Evolutionary conservation across 2,329 filamentous ascomycete species (phyloP), one percentile per base, ranked within the genome.

Genomic region (Ambrosiella xylebori): DNA sequence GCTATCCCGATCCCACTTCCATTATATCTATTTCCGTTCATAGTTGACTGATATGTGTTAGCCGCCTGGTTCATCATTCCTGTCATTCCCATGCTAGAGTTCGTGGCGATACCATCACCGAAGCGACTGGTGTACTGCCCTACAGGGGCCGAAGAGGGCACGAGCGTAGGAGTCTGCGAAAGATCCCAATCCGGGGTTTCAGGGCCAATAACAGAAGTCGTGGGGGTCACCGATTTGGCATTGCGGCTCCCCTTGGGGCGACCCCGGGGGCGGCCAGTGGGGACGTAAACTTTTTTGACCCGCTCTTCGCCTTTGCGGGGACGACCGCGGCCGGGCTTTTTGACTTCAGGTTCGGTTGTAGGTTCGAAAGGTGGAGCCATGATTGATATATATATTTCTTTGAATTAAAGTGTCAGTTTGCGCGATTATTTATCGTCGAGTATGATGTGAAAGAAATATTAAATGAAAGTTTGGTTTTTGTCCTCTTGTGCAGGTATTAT

Each of bases 231-330:
- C 63, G 44, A 64, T 27, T 60, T 60, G 15, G 36, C 63, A 37
- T 62, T 63, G 45, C 65, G 64, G 58, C 64, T 65, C 61, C 69
- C 70, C 57, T 67, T 70, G 39, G 73, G 73, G 45, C 73, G 71
- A 52, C 73, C 74, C 17, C 70, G 72, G 15, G 71, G 70, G 2
- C 71, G 69, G 51, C 73, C 72, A 2, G 70, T 66, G 4, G 70
- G 66, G 1, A 62, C 64, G 52, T 68, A 67, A 62, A 68, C 59
- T 65, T 72, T 73, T 61, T 66, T 65, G 38, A 72, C 63, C 54
- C 70, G 72, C 55, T 68, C 69, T 63, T 72, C 71, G 56, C 68
- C 69, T 64, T 73, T 71, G 54, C 68, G 67, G 12, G 69, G 68
- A 15, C 71, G 67, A 38, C 70, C 70, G 49, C 70, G 70, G 44